Evolutionary conservation across 495 filamentous ascomycete genomes (phyloP).

Genomic region (Halenospora varia): DNA sequence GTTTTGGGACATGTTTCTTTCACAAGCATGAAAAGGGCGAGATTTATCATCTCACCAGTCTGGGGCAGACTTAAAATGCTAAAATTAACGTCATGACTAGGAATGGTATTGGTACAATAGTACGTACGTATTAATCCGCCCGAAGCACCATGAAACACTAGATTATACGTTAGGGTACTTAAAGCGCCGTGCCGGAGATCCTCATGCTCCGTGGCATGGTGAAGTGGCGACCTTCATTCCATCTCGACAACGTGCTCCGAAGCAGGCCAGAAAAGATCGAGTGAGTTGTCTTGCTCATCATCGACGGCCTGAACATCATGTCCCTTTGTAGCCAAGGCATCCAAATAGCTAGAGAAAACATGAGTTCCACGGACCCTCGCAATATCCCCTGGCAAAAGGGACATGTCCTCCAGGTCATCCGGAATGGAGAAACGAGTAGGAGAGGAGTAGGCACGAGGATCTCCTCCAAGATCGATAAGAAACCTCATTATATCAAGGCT

Average conservation of each 20-base stretch:
- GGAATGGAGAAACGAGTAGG: not conserved
- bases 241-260: not conserved
- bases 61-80: no score
- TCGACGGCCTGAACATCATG: not conserved
- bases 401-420: not conserved
- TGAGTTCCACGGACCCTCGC: not conserved
- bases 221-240: not conserved
- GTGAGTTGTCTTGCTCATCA: not conserved
- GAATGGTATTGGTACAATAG: no score
- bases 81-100: no score
- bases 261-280: slow-evolving; percentile 5
- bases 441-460: not conserved
- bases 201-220: not conserved
- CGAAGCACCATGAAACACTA: no score
- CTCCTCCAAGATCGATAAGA: slow-evolving; percentile 1
- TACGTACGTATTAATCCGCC: no score
- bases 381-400: not conserved
- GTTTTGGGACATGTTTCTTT: no score
- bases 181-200: no score
- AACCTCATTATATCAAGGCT: not conserved
- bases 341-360: not conserved
- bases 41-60: no score
- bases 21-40: no score
- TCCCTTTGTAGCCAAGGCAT: not conserved
- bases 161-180: no score